phyloP scores from a whole-genome alignment of 1,284 basidiomycete species.

The Cutaneotrichosporon sp. region DNA sequence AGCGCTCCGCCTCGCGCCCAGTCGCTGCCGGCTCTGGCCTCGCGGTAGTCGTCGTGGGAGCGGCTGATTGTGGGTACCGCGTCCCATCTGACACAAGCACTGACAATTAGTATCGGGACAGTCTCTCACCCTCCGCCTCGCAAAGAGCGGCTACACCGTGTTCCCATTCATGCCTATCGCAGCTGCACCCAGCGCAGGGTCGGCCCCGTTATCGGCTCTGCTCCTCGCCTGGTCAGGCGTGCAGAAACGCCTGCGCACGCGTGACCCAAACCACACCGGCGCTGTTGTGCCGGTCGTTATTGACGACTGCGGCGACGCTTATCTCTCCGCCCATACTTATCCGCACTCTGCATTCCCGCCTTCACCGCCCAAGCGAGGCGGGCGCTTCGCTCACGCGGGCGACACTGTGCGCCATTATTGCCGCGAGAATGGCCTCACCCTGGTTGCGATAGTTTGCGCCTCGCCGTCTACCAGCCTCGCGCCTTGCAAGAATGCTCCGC shows the following conservation, averaged over 20 bases:
- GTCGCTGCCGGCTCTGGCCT: conserved; percentile 28
- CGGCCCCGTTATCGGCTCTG: conserved; percentile 37
- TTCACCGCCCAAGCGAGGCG: conserved; percentile 22
- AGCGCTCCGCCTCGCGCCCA: conserved; percentile 10
- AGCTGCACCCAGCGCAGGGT: conserved; percentile 20
- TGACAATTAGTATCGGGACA: conserved; percentile 38
- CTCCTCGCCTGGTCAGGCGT: conserved; percentile 43
- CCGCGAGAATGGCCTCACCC: conserved; percentile 35
- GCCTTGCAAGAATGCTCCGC: conserved; percentile 1
- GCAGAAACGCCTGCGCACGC: conserved; percentile 39
- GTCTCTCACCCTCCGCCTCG: conserved; percentile 42
- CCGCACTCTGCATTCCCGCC: conserved; percentile 16
- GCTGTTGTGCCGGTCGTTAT: conserved; percentile 45
- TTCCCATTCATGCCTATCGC: conserved; percentile 43
- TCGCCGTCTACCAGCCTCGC: conserved; percentile 10
- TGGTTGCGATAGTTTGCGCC: conserved; percentile 41
- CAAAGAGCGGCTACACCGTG: conserved; percentile 48
- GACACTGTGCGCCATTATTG: conserved; percentile 48
- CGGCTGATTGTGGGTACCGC: conserved; percentile 36
- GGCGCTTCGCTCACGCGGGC: conserved; percentile 40
- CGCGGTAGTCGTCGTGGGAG: conserved; percentile 44
- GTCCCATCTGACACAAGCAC: not conserved
- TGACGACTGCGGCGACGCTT: conserved; percentile 35
- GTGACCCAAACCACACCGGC: conserved; percentile 38
- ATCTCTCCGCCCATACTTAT: conserved; percentile 14